Percentiles rank a stretch among this genome's conserved stretches.
Evolutionary conservation across 129 eudicot genomes (phyloP).

Genomic region (Chrysanthemum makinoi): DNA sequence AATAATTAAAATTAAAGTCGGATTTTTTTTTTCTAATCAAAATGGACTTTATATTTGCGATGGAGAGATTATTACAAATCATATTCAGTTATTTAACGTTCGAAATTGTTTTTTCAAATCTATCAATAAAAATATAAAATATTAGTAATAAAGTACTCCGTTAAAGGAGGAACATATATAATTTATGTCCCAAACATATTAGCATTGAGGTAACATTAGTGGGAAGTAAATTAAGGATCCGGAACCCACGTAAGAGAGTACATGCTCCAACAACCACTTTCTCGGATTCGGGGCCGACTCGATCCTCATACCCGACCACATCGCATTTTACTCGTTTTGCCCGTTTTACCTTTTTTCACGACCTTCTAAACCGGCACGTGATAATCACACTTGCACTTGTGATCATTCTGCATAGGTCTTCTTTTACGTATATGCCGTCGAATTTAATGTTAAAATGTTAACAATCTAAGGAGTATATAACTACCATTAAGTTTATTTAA

Average conservation of each 20-base stretch:
- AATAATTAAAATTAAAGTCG: too few species aligned
- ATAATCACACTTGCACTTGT: slow-evolving; percentile 45
- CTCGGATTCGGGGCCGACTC: slow-evolving; percentile 48
- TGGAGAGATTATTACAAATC: too few species aligned
- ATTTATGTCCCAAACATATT: not conserved
- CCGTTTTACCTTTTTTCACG: slow-evolving; percentile 32
- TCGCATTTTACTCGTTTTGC: slow-evolving; percentile 42
- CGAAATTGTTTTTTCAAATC: not conserved
- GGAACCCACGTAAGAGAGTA: slow-evolving; percentile 37
- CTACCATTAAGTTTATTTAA: too few species aligned
- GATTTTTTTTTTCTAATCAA: too few species aligned
- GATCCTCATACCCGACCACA: slow-evolving; percentile 52
- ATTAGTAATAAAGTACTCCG: not conserved
- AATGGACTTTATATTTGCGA: too few species aligned
- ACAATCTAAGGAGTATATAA: too few species aligned
- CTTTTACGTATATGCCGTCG: not conserved
- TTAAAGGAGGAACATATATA: not conserved
- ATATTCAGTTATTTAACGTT: too few species aligned
- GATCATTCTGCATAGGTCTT: not conserved
- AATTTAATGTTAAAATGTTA: too few species aligned
- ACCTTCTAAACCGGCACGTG: slow-evolving; percentile 50
- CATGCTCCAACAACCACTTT: slow-evolving; percentile 28
- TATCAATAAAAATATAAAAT: not conserved
- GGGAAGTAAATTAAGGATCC: slow-evolving; percentile 23
- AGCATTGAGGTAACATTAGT: not conserved